These are phyloP conservation scores for Pseudomassariella vexata DNA, from an alignment of 2,329 filamentous ascomycete species.

Conservation along the genomic window DNA sequence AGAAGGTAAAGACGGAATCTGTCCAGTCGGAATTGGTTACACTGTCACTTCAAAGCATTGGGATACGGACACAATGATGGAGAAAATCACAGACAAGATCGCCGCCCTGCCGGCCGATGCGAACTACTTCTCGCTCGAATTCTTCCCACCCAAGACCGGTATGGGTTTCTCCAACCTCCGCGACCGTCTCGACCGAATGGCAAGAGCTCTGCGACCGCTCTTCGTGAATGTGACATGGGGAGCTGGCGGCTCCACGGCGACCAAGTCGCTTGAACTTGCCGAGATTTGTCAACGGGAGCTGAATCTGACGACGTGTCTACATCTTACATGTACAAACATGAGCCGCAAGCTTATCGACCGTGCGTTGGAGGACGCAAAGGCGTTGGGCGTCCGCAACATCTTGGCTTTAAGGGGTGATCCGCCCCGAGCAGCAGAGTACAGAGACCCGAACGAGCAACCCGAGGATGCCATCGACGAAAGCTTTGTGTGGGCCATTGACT, in stretches of 20 bases:
- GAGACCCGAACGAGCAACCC: constrained; percentile 52
- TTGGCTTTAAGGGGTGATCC: constrained; percentile 88
- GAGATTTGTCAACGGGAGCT: constrained; percentile 92
- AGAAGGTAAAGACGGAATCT: too few species aligned
- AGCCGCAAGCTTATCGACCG: constrained; percentile 78
- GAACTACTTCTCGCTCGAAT: constrained; percentile 94
- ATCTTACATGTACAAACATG: constrained; percentile 98
- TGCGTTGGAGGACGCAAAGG: constrained; percentile 85
- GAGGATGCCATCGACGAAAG: constrained; percentile 63
- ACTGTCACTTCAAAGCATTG: too few species aligned
- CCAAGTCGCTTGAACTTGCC: constrained; percentile 87
- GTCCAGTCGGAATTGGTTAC: too few species aligned
- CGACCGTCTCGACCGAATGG: constrained; percentile 90
- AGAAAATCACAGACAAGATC: constrained; percentile 94
- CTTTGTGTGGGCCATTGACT: constrained; percentile 82
- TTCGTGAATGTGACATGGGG: constrained; percentile 99
- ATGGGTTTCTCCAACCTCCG: constrained; percentile 95
- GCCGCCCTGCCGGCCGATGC: constrained; percentile 76
- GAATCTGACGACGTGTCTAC: constrained; percentile 88
- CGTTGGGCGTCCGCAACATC: constrained; percentile 87
- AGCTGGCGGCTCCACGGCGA: constrained; percentile 84
- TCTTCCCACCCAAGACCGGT: constrained; percentile 96
- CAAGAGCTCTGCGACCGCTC: constrained; percentile 79
- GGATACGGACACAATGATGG: constrained; percentile 58
- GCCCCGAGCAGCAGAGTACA: constrained; percentile 83